phyloP scores from a whole-genome alignment of 495 filamentous ascomycete species.

The Cercophora sp. region DNA sequence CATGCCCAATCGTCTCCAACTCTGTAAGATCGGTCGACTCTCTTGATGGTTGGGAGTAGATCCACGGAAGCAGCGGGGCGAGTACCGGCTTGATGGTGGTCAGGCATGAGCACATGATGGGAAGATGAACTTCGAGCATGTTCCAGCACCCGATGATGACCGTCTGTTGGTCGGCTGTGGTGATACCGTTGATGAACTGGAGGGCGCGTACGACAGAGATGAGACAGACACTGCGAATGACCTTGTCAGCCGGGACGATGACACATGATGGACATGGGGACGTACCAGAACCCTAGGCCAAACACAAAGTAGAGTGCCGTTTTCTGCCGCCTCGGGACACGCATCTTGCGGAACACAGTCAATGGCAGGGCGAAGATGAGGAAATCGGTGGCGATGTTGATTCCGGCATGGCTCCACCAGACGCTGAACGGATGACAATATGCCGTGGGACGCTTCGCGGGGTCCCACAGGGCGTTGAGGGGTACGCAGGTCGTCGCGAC shows the following conservation, averaged over 20 bases:
- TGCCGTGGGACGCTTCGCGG: background rate
- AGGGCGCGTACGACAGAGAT: background rate
- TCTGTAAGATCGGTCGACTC: background rate
- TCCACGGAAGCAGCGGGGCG: background rate
- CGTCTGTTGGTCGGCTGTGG: background rate
- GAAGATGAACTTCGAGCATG: background rate
- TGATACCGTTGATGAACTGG: background rate
- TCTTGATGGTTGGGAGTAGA: background rate
- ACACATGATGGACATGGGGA: background rate
- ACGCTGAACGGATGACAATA: slow-evolving; percentile 1
- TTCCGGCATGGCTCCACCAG: background rate
- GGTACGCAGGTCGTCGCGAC: slow-evolving; percentile 6
- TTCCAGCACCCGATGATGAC: background rate
- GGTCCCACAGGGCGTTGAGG: background rate
- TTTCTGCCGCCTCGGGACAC: slow-evolving; percentile 2
- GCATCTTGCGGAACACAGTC: slow-evolving; percentile 3
- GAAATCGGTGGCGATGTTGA: slow-evolving; percentile 11
- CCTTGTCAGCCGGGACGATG: no score
- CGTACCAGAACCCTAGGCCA: slow-evolving; percentile 6
- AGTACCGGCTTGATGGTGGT: background rate
- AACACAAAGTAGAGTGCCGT: slow-evolving; percentile 6
- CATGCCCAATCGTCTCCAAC: background rate
- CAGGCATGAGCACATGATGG: background rate
- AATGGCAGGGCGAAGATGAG: slow-evolving; percentile 7
- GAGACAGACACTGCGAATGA: background rate